Evolutionary conservation across 805 yeast species (phyloP), one percentile per base, ranked within the genome.

Genomic region (Naumovozyma baii): DNA sequence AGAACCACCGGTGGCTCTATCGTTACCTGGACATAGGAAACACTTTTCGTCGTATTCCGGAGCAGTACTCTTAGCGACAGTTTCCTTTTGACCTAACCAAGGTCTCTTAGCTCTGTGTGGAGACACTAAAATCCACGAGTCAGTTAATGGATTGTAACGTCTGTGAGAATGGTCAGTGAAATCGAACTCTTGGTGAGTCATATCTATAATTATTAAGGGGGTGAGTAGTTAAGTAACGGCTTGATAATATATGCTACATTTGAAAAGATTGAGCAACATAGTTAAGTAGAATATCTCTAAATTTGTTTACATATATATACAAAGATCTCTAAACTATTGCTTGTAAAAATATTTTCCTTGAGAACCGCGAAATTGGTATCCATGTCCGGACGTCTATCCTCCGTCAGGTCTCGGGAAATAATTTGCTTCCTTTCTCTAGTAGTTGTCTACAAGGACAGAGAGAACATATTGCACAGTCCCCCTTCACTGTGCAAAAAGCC

Each of bases 41-140:
- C 88, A 81, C 45, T 70, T 71, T 16, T 72, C 72, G 50, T 81
- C 88, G 52, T 73, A 80, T 26, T 48, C 62, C 3, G 83, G 80
- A 45, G 69, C 63, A 20, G 56, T 49, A 13, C 61, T 66, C 34
- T 57, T 64, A 38, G 56, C 50, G 13, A 67, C 57, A 28, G 64
- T 66, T 54, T 81, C 88, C 46, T 76, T 69, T 45, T 78, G 83
- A 29, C 88, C 88, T 56, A 76, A 81, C 88, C 88, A 81, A 16
- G 88, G 88, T 48, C 88, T 68, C 57, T 79, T 78, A 20, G 86
- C 75, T 41, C 88, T 66, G 53, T 81, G 90, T 4, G 90, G 88
- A 13, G 86, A 79, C 38, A 81, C 80, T 37, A 81, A 65, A 18
- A 81, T 76, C 75, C 80, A 78, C n/a, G 71, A 59, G 38, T 74